These are phyloP conservation scores for Mortierella sp. DNA, from an alignment of 371 early-diverging fungal genomes.

Conservation along the genomic window DNA sequence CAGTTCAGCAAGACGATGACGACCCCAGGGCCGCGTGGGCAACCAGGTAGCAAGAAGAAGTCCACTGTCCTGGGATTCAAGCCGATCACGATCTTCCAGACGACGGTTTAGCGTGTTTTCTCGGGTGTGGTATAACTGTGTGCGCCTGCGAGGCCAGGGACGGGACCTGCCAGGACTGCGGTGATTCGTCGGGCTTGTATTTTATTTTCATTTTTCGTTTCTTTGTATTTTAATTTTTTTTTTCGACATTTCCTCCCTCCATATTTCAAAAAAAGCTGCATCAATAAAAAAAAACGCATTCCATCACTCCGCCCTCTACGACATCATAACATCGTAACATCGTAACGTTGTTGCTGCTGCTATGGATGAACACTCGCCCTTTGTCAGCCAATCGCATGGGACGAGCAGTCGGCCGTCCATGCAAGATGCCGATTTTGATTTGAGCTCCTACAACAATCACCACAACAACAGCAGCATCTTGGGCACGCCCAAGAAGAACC, in stretches of 20 bases:
- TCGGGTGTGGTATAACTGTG: neutral
- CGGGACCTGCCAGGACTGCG: neutral
- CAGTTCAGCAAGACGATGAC: slow-evolving; percentile 52
- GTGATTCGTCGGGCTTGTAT: slow-evolving; percentile 1
- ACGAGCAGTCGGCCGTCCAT: neutral
- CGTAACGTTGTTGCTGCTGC: neutral
- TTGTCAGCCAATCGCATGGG: slow-evolving; percentile 16
- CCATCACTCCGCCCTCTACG: too few species aligned
- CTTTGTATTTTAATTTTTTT: neutral
- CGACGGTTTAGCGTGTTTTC: slow-evolving; percentile 15
- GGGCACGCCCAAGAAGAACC: slow-evolving; percentile 8
- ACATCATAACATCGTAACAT: too few species aligned
- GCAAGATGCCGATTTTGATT: slow-evolving; percentile 5
- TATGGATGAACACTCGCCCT: slow-evolving; percentile 32
- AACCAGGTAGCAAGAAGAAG: slow-evolving; percentile 15
- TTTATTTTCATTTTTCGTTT: neutral
- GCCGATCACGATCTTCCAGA: slow-evolving; percentile 45
- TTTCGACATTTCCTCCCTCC: too few species aligned
- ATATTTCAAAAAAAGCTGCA: too few species aligned
- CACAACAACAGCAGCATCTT: slow-evolving; percentile 19
- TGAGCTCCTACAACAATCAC: slow-evolving; percentile 10
- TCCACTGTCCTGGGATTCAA: slow-evolving; percentile 33
- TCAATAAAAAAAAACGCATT: too few species aligned
- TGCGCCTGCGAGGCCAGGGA: too few species aligned
- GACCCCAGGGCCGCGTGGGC: slow-evolving; percentile 15